Conservation (phyloP, 1,284 basidiomycete genomes). For the Schizophyllum commune region DNA sequence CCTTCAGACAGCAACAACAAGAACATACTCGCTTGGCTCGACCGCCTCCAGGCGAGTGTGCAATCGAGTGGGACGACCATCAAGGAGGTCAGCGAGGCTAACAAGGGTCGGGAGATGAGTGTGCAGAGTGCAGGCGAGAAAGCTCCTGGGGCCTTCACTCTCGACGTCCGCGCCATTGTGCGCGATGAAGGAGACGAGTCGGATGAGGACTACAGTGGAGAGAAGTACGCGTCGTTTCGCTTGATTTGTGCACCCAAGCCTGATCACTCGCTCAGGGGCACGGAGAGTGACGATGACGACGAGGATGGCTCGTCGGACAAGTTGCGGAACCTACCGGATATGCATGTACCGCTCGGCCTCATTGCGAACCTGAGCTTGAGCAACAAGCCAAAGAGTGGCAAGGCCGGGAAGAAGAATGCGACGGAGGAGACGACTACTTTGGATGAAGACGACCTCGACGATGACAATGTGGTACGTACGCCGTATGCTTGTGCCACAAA, state of each 20-base stretch:
- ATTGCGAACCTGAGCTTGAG: conserved; percentile 64
- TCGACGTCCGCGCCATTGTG: conserved; percentile 27
- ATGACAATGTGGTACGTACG: conserved; percentile 55
- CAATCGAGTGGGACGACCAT: conserved; percentile 4
- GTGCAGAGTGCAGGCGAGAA: conserved; percentile 22
- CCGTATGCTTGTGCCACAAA: not conserved
- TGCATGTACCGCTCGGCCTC: conserved; percentile 63
- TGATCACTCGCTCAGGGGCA: conserved; percentile 5
- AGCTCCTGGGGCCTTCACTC: conserved; percentile 34
- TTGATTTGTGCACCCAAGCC: not conserved
- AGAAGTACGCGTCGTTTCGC: not conserved
- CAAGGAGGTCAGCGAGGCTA: not conserved
- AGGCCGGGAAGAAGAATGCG: conserved; percentile 9
- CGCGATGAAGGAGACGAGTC: conserved; percentile 24
- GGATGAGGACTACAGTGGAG: conserved; percentile 17
- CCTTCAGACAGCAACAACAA: conserved; percentile 61
- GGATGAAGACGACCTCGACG: conserved; percentile 41
- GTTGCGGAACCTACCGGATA: conserved; percentile 50
- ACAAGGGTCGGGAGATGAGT: not conserved
- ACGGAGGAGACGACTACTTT: conserved; percentile 26
- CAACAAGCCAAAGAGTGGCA: conserved; percentile 25
- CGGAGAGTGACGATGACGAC: conserved; percentile 24
- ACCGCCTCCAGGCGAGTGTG: conserved; percentile 33
- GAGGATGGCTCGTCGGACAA: conserved; percentile 28
- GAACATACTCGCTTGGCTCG: conserved; percentile 66